Base-by-base conservation (phyloP, 2,329 filamentous ascomycete genomes). In the Tolypocladium paradoxum region DNA sequence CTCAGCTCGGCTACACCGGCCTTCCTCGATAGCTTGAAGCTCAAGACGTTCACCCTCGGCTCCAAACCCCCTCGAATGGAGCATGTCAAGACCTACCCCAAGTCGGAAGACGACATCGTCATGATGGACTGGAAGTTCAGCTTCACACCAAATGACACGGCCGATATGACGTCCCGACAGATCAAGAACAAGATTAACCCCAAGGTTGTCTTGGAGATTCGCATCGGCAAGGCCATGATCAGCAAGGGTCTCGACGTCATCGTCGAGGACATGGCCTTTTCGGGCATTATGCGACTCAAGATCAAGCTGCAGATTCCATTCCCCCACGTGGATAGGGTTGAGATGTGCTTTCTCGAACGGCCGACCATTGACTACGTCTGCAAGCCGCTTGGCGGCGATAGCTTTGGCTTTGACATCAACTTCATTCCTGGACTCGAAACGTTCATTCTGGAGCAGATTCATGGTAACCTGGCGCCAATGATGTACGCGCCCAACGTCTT, bases 111-210 rank as follows among this genome's bases (percentile, higher is more conserved):
- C 58, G 93, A 99, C 65, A 85, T 91, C 54, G 90, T 99, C 43
- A 82, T 97, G 64, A 99, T 99, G 93, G 93, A 99, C 68, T 99
- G 93, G 93, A 96, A 95, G 65, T 99, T 99, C 71, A 97, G 92
- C 77, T 99, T 99, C 73, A 97, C 89, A 0, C 93, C 93, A 35
- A 97, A 93, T 60, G 95, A 99, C 69, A 88, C 82, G 3, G 84
- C 88, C 60, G 93, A 99, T 69, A 83, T 99, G 79, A 99, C 93
- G 2, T 77, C 85, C 2, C 83, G 87, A 56, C 93, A 99, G 69
- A 73, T 96, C 64, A 92, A 88, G 76, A 90, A 91, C 76, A 96
- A 96, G 76, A 82, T 97, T 70, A 97, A 99, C 66, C 93, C 93
- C 53, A 99, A 97, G 73, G 78, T 99, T 54, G 89, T 97, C 12